phyloP scores from a whole-genome alignment of 1,139 yeast species.

The Sugiyamaella japonica region DNA sequence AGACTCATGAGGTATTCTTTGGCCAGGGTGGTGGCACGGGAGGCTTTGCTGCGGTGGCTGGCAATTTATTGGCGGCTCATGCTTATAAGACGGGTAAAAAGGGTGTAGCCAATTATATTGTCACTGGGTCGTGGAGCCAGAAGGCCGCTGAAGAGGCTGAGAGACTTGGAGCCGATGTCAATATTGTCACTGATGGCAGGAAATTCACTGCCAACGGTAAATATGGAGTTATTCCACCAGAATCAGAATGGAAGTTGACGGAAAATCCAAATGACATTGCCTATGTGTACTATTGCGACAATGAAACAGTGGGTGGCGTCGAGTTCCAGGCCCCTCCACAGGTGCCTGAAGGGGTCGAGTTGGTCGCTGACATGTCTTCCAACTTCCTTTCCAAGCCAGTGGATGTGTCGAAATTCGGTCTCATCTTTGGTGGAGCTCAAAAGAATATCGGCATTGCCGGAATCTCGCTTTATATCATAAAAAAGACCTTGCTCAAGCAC shows the following conservation, averaged over 20 bases:
- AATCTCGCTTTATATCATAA: constrained; percentile 83
- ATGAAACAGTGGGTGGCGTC: constrained; percentile 93
- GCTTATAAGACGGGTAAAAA: constrained; percentile 59
- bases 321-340: constrained; percentile 66
- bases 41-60: constrained; percentile 85
- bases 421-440: constrained; percentile 89
- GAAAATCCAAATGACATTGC: constrained; percentile 57
- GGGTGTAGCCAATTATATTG: constrained; percentile 83
- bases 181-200: constrained; percentile 67
- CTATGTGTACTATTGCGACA: constrained; percentile 87
- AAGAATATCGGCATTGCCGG: constrained; percentile 98
- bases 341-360: constrained; percentile 63
- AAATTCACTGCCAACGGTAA: constrained; percentile 48
- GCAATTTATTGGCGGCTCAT: constrained; percentile 75
- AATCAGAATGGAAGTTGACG: constrained; percentile 57
- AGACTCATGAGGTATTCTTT: constrained; percentile 89
- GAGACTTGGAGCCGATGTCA: constrained; percentile 77
- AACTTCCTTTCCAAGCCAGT: constrained; percentile 79
- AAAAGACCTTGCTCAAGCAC: constrained; percentile 70
- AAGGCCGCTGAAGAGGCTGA: constrained; percentile 84
- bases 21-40: constrained; percentile 98
- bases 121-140: constrained; percentile 92
- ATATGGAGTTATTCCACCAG: constrained; percentile 68
- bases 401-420: constrained; percentile 81
- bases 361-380: constrained; percentile 94